A percentile compares a stretch with the other conserved stretches of the same genome.
These are phyloP conservation scores for Luffa acutangula DNA, from an alignment of 306 rosid genomes.

Conservation along the genomic window DNA sequence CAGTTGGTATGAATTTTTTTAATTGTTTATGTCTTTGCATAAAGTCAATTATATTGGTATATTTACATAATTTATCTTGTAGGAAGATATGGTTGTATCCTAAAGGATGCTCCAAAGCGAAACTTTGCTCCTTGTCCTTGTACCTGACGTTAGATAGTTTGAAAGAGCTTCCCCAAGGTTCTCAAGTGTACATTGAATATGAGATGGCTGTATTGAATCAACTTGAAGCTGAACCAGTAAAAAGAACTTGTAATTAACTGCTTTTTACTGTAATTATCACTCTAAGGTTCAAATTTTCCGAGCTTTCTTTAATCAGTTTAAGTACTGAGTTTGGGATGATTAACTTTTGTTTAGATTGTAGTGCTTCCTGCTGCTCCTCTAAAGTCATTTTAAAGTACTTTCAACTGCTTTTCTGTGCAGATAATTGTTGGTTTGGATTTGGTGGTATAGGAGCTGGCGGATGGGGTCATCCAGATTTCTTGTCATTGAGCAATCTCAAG, in stretches of 20 bases:
- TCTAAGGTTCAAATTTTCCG: neutral
- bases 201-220: neutral
- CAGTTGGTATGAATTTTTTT: neutral
- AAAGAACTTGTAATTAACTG: neutral
- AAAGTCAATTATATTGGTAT: neutral
- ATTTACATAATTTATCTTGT: neutral
- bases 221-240: neutral
- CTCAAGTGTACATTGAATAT: neutral
- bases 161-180: neutral
- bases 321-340: neutral
- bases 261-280: neutral
- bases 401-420: neutral
- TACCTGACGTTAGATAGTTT: neutral
- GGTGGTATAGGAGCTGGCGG: neutral
- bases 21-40: neutral
- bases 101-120: neutral
- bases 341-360: neutral
- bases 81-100: neutral
- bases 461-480: neutral
- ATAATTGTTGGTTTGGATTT: neutral
- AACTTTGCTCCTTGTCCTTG: neutral
- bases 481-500: neutral
- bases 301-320: neutral
- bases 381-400: too few relatives aligned
- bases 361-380: neutral